Evolutionary conservation across 805 yeast genomes (phyloP).

Genomic region (Yamadazyma kitorensis): DNA sequence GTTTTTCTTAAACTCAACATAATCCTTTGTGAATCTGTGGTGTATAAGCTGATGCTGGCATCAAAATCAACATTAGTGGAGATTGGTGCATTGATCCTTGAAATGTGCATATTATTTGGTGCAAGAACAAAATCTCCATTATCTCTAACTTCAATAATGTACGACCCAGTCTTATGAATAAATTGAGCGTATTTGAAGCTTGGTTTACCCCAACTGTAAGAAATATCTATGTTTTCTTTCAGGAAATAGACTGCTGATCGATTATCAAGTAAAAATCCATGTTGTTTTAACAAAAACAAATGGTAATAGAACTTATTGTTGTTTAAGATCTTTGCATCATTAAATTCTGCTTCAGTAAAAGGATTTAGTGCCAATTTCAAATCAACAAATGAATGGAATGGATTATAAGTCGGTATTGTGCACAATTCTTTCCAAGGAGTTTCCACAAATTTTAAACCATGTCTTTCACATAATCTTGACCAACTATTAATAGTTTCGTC

Average conservation of each 20-base stretch:
- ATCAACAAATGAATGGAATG: slow-evolving; percentile 83
- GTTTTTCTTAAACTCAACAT: slow-evolving; percentile 66
- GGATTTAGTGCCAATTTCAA: slow-evolving; percentile 68
- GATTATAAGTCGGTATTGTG: slow-evolving; percentile 70
- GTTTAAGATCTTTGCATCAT: slow-evolving; percentile 32
- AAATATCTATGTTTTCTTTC: slow-evolving; percentile 58
- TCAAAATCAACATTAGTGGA: slow-evolving; percentile 21
- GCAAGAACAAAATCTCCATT: slow-evolving; percentile 78
- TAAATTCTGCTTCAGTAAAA: slow-evolving; percentile 59
- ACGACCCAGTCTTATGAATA: slow-evolving; percentile 84
- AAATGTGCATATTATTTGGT: slow-evolving; percentile 81
- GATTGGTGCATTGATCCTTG: slow-evolving; percentile 56
- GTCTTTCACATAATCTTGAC: slow-evolving; percentile 80
- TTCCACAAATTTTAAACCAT: slow-evolving; percentile 76
- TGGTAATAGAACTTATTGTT: slow-evolving; percentile 74
- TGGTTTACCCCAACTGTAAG: slow-evolving; percentile 91
- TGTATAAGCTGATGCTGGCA: slow-evolving; percentile 22
- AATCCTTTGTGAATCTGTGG: slow-evolving; percentile 67
- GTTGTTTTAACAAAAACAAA: slow-evolving; percentile 60
- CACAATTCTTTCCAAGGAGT: slow-evolving; percentile 89
- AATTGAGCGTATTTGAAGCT: slow-evolving; percentile 81
- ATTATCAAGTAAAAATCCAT: slow-evolving; percentile 80
- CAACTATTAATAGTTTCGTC: slow-evolving; percentile 45
- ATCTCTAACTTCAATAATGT: slow-evolving; percentile 81
- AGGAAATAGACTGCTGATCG: slow-evolving; percentile 64